A percentile compares a stretch with the other conserved stretches of the same genome.
phyloP scores from a whole-genome alignment of 2,329 filamentous ascomycete genomes.

The Colletotrichum chlorophyti region DNA sequence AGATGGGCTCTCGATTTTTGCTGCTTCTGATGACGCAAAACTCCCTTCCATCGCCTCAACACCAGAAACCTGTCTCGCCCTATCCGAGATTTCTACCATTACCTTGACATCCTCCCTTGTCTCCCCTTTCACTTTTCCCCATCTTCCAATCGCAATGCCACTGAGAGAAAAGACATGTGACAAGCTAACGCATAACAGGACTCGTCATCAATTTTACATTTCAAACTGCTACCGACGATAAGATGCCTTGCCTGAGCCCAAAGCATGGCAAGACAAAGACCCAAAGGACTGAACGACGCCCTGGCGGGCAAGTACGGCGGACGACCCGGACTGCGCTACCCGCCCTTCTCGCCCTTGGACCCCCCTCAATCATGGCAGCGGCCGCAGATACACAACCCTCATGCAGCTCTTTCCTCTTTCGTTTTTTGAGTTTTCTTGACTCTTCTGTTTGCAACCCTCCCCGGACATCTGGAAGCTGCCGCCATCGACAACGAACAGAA shows the following conservation, averaged over 20 bases:
- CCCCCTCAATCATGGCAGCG: slow-evolving; percentile 12
- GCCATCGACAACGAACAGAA: not conserved
- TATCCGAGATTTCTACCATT: slow-evolving; percentile 25
- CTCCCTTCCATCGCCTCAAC: slow-evolving; percentile 21
- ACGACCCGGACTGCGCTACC: slow-evolving; percentile 1
- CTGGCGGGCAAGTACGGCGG: slow-evolving; percentile 18
- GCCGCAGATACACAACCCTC: not conserved
- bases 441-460: slow-evolving; percentile 23
- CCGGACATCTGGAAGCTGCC: slow-evolving; percentile 19
- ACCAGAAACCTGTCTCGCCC: slow-evolving; percentile 17
- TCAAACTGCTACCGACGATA: not conserved
- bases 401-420: slow-evolving; percentile 25
- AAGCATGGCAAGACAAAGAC: slow-evolving; percentile 5
- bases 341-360: not conserved
- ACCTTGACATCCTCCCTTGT: not conserved
- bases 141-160: not conserved
- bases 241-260: not conserved
- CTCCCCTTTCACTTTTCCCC: no score
- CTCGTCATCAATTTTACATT: no score
- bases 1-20: slow-evolving; percentile 1
- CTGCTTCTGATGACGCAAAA: slow-evolving; percentile 23
- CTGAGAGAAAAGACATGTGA: no score
- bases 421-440: slow-evolving; percentile 19
- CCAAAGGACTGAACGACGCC: slow-evolving; percentile 5
- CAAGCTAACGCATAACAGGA: slow-evolving; percentile 15